Conservation (phyloP, 2,329 filamentous ascomycete genomes). For the Talaromyces pinophilus region DNA sequence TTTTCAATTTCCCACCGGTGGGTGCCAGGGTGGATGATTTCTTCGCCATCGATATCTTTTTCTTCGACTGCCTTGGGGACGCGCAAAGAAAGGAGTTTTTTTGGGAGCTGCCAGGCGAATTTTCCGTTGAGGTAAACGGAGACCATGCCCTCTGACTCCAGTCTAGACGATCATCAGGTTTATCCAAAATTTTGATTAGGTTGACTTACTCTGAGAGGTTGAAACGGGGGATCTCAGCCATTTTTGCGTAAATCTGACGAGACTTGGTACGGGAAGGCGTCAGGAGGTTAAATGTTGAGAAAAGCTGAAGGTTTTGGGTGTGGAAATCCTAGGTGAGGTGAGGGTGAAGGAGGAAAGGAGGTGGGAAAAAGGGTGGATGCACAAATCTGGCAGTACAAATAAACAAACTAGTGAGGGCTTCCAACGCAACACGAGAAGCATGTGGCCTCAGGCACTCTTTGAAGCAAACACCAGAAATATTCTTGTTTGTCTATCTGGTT, state of each 20-base stretch:
- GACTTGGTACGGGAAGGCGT: too few species aligned
- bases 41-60: not conserved
- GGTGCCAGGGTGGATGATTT: not conserved
- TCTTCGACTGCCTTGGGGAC: not conserved
- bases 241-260: not conserved
- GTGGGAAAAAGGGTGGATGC: not conserved
- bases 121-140: constrained; percentile 18
- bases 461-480: not conserved
- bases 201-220: constrained; percentile 1
- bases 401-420: not conserved
- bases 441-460: not conserved
- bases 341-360: not conserved
- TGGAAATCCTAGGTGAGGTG: not conserved
- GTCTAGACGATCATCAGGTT: constrained; percentile 1
- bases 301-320: not conserved
- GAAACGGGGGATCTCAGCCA: not conserved
- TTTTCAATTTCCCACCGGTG: constrained; percentile 13
- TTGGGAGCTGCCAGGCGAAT: constrained; percentile 17
- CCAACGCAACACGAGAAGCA: not conserved
- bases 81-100: constrained; percentile 1
- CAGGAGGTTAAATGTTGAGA: too few species aligned
- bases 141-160: constrained; percentile 14
- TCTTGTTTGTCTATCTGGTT: not conserved
- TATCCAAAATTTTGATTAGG: not conserved
- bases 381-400: not conserved